A percentile compares a stretch with the other conserved stretches of the same genome.
These are phyloP conservation scores for Tetrahymena borealis DNA, from an alignment of 73 alveolate species.

Conservation along the genomic window DNA sequence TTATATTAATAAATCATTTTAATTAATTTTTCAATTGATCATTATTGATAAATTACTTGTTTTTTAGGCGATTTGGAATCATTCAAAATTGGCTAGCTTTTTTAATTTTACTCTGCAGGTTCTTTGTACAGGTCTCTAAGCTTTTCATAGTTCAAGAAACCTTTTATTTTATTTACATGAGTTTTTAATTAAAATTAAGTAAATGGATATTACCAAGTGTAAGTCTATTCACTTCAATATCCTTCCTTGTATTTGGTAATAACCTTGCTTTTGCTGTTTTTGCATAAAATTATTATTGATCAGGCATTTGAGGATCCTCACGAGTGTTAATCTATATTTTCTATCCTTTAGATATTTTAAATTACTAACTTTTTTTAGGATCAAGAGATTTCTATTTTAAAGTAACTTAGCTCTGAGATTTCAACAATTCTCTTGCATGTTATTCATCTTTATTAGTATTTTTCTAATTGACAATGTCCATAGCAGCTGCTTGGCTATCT, in stretches of 20 bases:
- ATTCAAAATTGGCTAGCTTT: not conserved
- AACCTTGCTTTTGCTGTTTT: not conserved
- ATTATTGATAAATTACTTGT: too few species aligned
- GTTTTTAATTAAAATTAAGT: not conserved
- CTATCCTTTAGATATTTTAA: not conserved
- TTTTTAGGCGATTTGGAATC: not conserved
- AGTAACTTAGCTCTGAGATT: not conserved
- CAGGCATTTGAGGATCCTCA: not conserved
- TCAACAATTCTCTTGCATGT: not conserved
- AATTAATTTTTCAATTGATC: not conserved
- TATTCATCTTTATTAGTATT: not conserved
- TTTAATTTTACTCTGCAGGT: not conserved
- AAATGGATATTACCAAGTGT: not conserved
- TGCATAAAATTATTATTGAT: not conserved
- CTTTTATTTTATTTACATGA: not conserved
- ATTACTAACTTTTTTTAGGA: not conserved
- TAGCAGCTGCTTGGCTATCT: not conserved
- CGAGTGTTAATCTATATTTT: not conserved
- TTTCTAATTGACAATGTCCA: not conserved
- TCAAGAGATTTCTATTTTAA: not conserved
- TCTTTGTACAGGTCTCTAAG: not conserved
- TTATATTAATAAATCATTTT: not conserved
- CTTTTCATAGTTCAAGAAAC: not conserved
- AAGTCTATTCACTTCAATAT: not conserved
- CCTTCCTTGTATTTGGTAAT: not conserved